Base-by-base conservation (phyloP, 805 yeast genomes). In the Starmerella roubikii region DNA sequence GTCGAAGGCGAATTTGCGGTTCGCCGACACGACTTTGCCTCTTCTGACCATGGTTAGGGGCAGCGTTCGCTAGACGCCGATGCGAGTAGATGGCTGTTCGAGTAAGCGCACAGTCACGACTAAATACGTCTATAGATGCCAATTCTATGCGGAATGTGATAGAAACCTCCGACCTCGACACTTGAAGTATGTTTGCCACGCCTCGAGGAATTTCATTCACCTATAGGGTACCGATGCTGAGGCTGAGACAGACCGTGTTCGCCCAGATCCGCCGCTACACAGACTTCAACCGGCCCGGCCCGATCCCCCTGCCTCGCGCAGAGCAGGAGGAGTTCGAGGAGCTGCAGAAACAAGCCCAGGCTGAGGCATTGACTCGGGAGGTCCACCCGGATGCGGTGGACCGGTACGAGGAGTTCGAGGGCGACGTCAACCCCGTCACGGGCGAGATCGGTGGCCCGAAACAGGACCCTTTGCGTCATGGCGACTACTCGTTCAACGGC, bases 371-470 rank as follows among this genome's bases (percentile, higher is more conserved):
- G 6, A 58, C 40, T 19, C 31, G 36, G 26, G 34, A 39, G 2
- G 19, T 40, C 29, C 47, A 42, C 21, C 79, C 86, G 1, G 81
- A 73, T 40, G 73, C 67, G 47, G 68, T 79, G 56, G 74, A 78
- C 57, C 77, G 85, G 3, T 77, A 85, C 39, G 94, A 95, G 2
- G 98, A 91, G 54, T 91, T 91, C 55, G 94, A 86, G 59, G 98
- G 98, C 1, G 86, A 85, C 45, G 74, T 69, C 15, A 91, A 91
- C 55, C 98, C 98, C 0, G 70, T 56, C 36, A 91, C 98, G 1
- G 98, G 98, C 3, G 98, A 91, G 60, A 67, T 78, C 18, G 94
- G 94, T 34, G 98, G 98, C 0, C 98, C 98, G 20, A 91, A 91
- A 54, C 97, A 91, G 58, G 96, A 91, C 54, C 98, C 98, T 0